A percentile compares a stretch with the other conserved stretches of the same genome.
Evolutionary conservation across 495 filamentous ascomycete genomes (phyloP).

Genomic region (Talaromyces trachyspermus): DNA sequence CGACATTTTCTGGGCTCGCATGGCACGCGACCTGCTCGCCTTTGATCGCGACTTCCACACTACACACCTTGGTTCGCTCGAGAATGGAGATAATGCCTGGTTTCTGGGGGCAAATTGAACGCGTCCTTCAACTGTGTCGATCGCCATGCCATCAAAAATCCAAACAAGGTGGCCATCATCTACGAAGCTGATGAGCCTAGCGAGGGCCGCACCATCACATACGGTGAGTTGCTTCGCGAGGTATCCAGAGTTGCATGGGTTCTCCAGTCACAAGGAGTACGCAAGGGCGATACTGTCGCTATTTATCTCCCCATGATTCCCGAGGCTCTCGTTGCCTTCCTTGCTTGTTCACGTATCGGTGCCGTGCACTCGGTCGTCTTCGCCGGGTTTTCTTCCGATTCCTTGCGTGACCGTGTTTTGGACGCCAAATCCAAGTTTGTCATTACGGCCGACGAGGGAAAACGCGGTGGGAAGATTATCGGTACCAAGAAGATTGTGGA

Average conservation of each 20-base stretch:
- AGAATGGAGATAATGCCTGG: constrained; percentile 83
- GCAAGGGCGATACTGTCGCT: constrained; percentile 95
- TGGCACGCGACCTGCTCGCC: constrained; percentile 81
- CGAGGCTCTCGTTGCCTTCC: constrained; percentile 83
- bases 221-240: constrained; percentile 87
- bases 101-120: constrained; percentile 91
- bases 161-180: constrained; percentile 89
- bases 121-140: constrained; percentile 98
- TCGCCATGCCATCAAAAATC: constrained; percentile 88
- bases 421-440: constrained; percentile 87
- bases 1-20: constrained; percentile 80
- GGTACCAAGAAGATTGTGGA: constrained; percentile 99
- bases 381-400: constrained; percentile 95
- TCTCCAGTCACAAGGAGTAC: constrained; percentile 88
- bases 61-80: constrained; percentile 69
- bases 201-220: constrained; percentile 85
- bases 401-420: constrained; percentile 88
- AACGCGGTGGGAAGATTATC: constrained; percentile 95
- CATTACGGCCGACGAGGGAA: constrained; percentile 95
- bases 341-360: constrained; percentile 87
- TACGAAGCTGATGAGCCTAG: constrained; percentile 93
- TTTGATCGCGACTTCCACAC: constrained; percentile 93
- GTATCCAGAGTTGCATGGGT: constrained; percentile 81
- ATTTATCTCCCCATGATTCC: constrained; percentile 99
- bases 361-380: constrained; percentile 98